Base-by-base conservation (phyloP, 192 early-diverging fungal species). In the Entrophospora sp. region DNA sequence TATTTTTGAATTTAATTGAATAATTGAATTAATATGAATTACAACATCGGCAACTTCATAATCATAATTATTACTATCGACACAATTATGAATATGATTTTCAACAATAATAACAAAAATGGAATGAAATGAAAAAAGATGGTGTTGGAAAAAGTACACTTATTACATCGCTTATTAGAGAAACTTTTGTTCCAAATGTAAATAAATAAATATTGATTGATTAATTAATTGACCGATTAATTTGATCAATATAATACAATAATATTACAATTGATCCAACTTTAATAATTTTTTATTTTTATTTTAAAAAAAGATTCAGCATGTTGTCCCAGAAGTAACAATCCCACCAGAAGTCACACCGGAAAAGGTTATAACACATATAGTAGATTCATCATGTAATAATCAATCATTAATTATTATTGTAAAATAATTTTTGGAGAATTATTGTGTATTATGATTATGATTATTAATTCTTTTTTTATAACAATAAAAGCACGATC, bases 241-340 rank as follows among this genome's bases (percentile, higher is more conserved):
- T n/a, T n/a, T n/a, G n/a, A n/a, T n/a, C n/a, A n/a, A n/a, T n/a
- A n/a, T n/a, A n/a, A n/a, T n/a, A n/a, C n/a, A n/a, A n/a, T n/a
- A n/a, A n/a, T n/a, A n/a, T n/a, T n/a, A n/a, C n/a, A n/a, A n/a
- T n/a, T n/a, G n/a, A n/a, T n/a, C n/a, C n/a, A n/a, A n/a, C n/a
- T n/a, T n/a, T n/a, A n/a, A n/a, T n/a, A n/a, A n/a, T n/a, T n/a
- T n/a, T n/a, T n/a, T n/a, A n/a, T n/a, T n/a, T n/a, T n/a, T n/a
- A n/a, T n/a, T n/a, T n/a, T n/a, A n/a, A n/a, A n/a, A 28, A 34
- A 60, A 95, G 91, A 89, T 95, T 27, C 97, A 97, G 76, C 89
- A 94, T 69, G 91, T 97, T 18, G 91, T 99, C 58, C 94, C 97
- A n/a, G 97, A 99, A 72, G 94, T 99, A n/a, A 99, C 95, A 13